Evolutionary conservation across 2,329 filamentous ascomycete genomes (phyloP).

Genomic region (Talaromyces sp.): DNA sequence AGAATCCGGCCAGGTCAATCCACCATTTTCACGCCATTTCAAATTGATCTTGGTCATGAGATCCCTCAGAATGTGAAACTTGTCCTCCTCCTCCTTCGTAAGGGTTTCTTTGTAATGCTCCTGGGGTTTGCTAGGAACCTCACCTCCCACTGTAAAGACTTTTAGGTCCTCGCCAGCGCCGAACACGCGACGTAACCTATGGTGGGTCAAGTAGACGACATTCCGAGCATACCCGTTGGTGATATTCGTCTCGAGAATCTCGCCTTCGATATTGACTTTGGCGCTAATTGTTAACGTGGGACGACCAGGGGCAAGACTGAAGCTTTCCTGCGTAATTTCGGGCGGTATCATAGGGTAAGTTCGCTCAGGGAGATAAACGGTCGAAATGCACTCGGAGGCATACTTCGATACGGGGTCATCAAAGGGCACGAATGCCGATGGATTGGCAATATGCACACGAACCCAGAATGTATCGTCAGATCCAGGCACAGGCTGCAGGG

Average conservation of each 20-base stretch:
- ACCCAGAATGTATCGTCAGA: constrained; percentile 51
- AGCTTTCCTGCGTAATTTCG: constrained; percentile 44
- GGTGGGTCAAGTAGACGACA: constrained; percentile 50
- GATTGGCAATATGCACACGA: constrained; percentile 61
- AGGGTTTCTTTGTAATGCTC: constrained; percentile 22
- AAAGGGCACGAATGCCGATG: constrained; percentile 56
- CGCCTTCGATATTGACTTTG: constrained; percentile 48
- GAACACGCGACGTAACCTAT: constrained; percentile 33
- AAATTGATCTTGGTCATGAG: constrained; percentile 37
- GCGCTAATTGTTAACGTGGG: constrained; percentile 60
- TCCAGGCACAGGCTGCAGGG: constrained; percentile 48
- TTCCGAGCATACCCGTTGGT: constrained; percentile 52
- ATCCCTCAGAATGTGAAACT: constrained; percentile 31
- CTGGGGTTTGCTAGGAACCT: constrained; percentile 16
- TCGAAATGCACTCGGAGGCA: constrained; percentile 51
- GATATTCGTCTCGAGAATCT: constrained; percentile 52
- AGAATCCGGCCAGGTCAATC: constrained; percentile 28
- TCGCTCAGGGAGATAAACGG: constrained; percentile 51
- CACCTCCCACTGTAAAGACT: constrained; percentile 28
- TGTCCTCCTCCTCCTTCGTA: constrained; percentile 29
- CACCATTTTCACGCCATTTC: constrained; percentile 34
- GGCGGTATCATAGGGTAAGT: constrained; percentile 55
- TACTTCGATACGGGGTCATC: constrained; percentile 50
- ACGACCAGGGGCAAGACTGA: constrained; percentile 51
- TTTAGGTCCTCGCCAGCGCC: constrained; percentile 26